A percentile compares a stretch with the other conserved stretches of the same genome.
These are phyloP conservation scores for Skeletonema costatum DNA, from an alignment of 108 stramenopile species.

Conservation along the genomic window DNA sequence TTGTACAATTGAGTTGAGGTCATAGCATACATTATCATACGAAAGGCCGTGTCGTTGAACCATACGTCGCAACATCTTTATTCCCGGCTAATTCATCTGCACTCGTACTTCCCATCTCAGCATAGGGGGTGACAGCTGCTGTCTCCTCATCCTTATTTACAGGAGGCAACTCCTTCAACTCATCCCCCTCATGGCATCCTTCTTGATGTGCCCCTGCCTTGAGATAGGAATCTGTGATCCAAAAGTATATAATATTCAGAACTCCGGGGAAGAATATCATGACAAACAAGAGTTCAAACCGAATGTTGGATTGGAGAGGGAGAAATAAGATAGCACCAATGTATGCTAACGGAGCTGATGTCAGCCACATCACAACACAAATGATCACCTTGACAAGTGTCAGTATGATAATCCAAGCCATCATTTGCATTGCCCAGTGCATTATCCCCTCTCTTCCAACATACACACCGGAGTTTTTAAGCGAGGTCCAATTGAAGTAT, in stretches of 20 bases:
- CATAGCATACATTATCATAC: neutral
- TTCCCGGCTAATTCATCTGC: constrained; percentile 31
- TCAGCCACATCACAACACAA: constrained; percentile 72
- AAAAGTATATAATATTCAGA: constrained; percentile 91
- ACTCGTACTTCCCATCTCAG: constrained; percentile 27
- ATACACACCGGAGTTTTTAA: constrained; percentile 89
- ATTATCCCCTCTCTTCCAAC: constrained; percentile 65
- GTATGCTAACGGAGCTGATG: constrained; percentile 60
- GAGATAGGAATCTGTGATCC: constrained; percentile 88
- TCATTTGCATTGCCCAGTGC: constrained; percentile 79
- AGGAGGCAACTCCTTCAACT: constrained; percentile 23
- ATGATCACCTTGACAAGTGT: constrained; percentile 81
- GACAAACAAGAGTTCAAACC: constrained; percentile 88
- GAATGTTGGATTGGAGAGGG: constrained; percentile 79
- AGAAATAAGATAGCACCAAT: constrained; percentile 75
- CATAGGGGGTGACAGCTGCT: constrained; percentile 36
- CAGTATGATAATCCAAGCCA: constrained; percentile 81
- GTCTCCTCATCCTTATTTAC: constrained; percentile 29
- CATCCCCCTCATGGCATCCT: constrained; percentile 60
- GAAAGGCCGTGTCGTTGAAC: neutral
- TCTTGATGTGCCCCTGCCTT: constrained; percentile 68
- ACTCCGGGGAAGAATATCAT: constrained; percentile 94
- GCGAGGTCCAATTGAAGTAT: constrained; percentile 64
- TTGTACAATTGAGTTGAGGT: neutral
- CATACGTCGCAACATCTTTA: constrained; percentile 18